Base-by-base conservation (phyloP, 306 rosid species). In the Sicyos edulis region DNA sequence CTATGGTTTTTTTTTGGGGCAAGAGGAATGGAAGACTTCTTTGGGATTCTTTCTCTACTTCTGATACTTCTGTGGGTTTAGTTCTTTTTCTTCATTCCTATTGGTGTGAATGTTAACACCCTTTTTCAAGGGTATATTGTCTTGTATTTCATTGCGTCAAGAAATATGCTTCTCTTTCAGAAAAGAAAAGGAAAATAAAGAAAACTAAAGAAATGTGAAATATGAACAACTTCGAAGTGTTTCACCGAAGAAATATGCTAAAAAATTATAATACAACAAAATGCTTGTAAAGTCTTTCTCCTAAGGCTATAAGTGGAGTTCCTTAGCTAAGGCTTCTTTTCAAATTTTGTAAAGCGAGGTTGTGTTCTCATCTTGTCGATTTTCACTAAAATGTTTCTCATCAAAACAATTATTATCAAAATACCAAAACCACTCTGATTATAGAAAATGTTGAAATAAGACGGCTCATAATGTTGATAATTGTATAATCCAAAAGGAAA, bases 401-500 rank as follows among this genome's bases (percentile, higher is more conserved):
- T 22, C 40, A 4, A 58, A 58, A 58, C n/a, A 58, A 58, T 24
- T 8, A 56, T 20, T 20, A 56, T 22, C 37, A 58, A 58, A 58
- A 58, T 21, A 3, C 64, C n/a, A 58, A 58, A 58, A 24, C 37
- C 10, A 58, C 6, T 58, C 3, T 24, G 16, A 58, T 22, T 24
- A 76, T 71, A 66, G 63, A 26, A 73, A 26, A 54, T 34, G 22
- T 72, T 69, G 55, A 52, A 79, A 54, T 20, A 67, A 7, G 34
- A 67, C 7, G 4, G 53, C 17, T 64, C 52, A 42, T 11, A 64
- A 64, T 10, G 52, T 19, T 63, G 51, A 10, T 17, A 63, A 9
- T 17, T 40, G 29, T 45, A 55, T 55, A 64, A 81, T 42, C 44
- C 42, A 49, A 70, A 74, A 75, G 49, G 17, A 74, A 45, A 74